Evolutionary conservation across 108 stramenopile species (phyloP), one percentile per base, ranked within the genome.

Genomic region (Licmophora abbreviata): DNA sequence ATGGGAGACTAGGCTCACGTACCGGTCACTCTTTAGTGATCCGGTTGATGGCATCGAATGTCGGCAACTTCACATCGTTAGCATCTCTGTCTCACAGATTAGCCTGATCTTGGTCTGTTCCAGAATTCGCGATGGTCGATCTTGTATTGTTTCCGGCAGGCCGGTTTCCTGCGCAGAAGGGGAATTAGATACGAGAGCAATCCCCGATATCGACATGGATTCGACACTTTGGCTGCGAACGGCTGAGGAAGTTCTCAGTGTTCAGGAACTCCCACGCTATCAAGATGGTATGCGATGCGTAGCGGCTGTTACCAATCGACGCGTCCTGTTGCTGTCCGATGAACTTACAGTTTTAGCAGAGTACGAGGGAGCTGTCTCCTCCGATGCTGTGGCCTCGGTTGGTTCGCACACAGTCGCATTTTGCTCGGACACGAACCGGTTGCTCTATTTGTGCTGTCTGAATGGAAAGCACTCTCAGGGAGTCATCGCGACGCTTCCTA

Each of bases 341-440:
- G 41, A 63, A 9, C 51, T 88, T 17, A 48, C 64, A 26, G 47
- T 88, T 22, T 23, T 82, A 10, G 64, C 84, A 2, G 68, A 74
- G 49, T 36, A 57, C 8, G 53, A 65, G 8, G 58, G 53, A 21
- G 32, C 29, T 29, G 15, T 70, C 7, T 54, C 79, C 27, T 66
- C 69, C 33, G 34, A 60, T 12, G 61, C 68, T 2, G 47, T 92
- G 29, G 67, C 69, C 28, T 78, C 84, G 1, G 15, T 92, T 34
- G 91, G 91, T 15, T 83, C 86, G 7, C 81, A 69, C 37, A 78
- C 85, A 27, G 80, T 86, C 26, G 80, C 77, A n/a, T 92, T 79
- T 49, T 49, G 52, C 41, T 60, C 74, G 17, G 51, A 49, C 27
- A 56, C 69, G 48, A 54, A 50, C 53, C 69, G 51, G 31, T 44